phyloP scores from a whole-genome alignment of 352 stramenopile genomes.

The Pythium pyrilobum region DNA sequence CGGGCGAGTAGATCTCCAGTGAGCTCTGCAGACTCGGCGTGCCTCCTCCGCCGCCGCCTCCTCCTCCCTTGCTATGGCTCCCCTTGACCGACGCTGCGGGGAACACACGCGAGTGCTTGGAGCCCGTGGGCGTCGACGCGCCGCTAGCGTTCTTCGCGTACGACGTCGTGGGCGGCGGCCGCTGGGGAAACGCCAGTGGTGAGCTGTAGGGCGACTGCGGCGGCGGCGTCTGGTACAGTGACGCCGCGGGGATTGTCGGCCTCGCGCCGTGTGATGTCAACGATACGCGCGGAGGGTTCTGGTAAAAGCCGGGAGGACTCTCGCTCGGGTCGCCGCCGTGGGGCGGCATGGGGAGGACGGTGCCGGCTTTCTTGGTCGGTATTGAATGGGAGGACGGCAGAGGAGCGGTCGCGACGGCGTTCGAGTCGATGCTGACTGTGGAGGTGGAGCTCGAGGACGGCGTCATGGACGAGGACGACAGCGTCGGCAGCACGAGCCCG shows the following conservation, averaged over 20 bases:
- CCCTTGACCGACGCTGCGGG: slow-evolving; percentile 2
- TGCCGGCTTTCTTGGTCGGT: slow-evolving; percentile 10
- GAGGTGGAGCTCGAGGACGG: slow-evolving; percentile 25
- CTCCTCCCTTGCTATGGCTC: neutral
- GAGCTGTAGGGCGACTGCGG: slow-evolving; percentile 22
- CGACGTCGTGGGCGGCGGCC: slow-evolving; percentile 33
- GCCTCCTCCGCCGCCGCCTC: neutral
- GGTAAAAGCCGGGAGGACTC: neutral
- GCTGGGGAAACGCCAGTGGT: slow-evolving; percentile 32
- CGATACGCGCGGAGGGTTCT: slow-evolving; percentile 20
- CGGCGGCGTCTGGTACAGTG: slow-evolving; percentile 8
- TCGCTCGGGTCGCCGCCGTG: neutral
- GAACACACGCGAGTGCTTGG: slow-evolving; percentile 13
- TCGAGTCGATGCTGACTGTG: slow-evolving; percentile 19
- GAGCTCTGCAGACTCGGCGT: slow-evolving; percentile 28
- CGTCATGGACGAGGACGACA: slow-evolving; percentile 20
- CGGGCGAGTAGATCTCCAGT: slow-evolving; percentile 48
- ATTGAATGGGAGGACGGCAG: neutral
- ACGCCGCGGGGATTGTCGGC: slow-evolving; percentile 3
- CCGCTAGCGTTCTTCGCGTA: slow-evolving; percentile 40
- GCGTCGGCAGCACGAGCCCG: slow-evolving; percentile 14
- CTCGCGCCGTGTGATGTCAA: slow-evolving; percentile 55
- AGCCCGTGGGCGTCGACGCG: slow-evolving; percentile 3
- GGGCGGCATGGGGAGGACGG: slow-evolving; percentile 14
- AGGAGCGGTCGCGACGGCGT: neutral